These are phyloP conservation scores for Crithidia bombi DNA, from an alignment of 208 protist genomes.

Conservation along the genomic window DNA sequence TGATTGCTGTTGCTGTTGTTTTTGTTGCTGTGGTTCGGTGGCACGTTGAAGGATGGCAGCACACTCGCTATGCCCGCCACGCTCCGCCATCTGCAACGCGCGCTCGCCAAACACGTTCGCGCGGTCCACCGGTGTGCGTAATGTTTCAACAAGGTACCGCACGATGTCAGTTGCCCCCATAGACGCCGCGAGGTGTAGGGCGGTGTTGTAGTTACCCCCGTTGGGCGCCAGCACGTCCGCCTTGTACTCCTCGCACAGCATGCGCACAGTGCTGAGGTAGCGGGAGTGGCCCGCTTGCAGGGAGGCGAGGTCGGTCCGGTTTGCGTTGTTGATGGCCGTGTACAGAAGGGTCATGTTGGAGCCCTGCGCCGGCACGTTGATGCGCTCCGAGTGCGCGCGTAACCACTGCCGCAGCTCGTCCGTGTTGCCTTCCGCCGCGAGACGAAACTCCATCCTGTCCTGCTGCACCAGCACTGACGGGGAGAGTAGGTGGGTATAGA, in stretches of 20 bases:
- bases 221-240: slow-evolving; percentile 57
- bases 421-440: slow-evolving; percentile 49
- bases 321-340: slow-evolving; percentile 36
- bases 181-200: slow-evolving; percentile 51
- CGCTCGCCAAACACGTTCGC: slow-evolving; percentile 45
- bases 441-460: slow-evolving; percentile 46
- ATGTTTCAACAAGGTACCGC: slow-evolving; percentile 40
- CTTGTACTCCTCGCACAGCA: slow-evolving; percentile 71
- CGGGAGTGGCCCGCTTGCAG: slow-evolving; percentile 22
- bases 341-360: slow-evolving; percentile 57
- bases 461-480: too few relatives aligned
- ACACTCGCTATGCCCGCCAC: slow-evolving; percentile 20
- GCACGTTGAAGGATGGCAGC: slow-evolving; percentile 9
- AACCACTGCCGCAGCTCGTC: slow-evolving; percentile 63
- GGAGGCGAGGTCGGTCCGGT: slow-evolving; percentile 32
- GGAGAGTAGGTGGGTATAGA: too few relatives aligned
- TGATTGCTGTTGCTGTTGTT: not conserved
- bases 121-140: slow-evolving; percentile 21
- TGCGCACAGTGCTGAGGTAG: slow-evolving; percentile 41
- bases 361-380: slow-evolving; percentile 46
- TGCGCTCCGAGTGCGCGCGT: slow-evolving; percentile 37
- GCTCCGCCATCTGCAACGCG: slow-evolving; percentile 36
- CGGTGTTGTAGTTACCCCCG: slow-evolving; percentile 52
- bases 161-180: slow-evolving; percentile 37
- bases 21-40: not conserved